A percentile compares a stretch with the other conserved stretches of the same genome.
Evolutionary conservation across 306 rosid species (phyloP).

Genomic region (Pterocarpus macrocarpus): DNA sequence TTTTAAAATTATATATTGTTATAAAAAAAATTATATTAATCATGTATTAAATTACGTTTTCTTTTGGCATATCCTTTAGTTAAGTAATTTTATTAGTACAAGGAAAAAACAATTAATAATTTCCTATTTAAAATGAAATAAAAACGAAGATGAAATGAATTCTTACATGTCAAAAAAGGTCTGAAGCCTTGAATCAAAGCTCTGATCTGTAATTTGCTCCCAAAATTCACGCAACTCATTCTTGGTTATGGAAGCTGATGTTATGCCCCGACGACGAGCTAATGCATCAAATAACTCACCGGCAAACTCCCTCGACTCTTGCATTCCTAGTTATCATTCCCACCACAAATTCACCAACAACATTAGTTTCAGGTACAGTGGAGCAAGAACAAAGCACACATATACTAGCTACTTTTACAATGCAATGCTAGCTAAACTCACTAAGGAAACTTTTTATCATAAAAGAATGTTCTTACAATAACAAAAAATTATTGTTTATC

Average conservation of each 20-base stretch:
- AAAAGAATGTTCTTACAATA: too few species aligned
- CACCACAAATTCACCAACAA: neutral
- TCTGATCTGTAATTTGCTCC: constrained; percentile 85
- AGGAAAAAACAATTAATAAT: neutral
- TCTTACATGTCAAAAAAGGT: constrained; percentile 90
- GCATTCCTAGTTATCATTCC: constrained; percentile 58
- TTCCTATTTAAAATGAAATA: neutral
- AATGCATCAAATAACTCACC: constrained; percentile 84
- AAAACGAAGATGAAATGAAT: neutral
- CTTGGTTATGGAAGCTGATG: constrained; percentile 61
- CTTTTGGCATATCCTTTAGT: constrained; percentile 10
- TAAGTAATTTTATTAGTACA: neutral
- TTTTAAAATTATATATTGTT: too few species aligned
- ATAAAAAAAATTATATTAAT: neutral
- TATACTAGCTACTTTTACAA: neutral
- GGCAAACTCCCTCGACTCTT: constrained; percentile 74
- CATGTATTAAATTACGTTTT: neutral
- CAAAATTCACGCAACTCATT: constrained; percentile 77
- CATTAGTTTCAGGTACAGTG: neutral
- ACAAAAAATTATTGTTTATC: too few species aligned
- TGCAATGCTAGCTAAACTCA: too few species aligned
- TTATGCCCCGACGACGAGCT: constrained; percentile 74
- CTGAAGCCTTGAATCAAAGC: constrained; percentile 89
- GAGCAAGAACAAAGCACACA: neutral
- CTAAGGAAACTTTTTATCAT: too few species aligned